Base-by-base conservation (phyloP, 2,329 filamentous ascomycete species). In the Calonectria fujianensis region DNA sequence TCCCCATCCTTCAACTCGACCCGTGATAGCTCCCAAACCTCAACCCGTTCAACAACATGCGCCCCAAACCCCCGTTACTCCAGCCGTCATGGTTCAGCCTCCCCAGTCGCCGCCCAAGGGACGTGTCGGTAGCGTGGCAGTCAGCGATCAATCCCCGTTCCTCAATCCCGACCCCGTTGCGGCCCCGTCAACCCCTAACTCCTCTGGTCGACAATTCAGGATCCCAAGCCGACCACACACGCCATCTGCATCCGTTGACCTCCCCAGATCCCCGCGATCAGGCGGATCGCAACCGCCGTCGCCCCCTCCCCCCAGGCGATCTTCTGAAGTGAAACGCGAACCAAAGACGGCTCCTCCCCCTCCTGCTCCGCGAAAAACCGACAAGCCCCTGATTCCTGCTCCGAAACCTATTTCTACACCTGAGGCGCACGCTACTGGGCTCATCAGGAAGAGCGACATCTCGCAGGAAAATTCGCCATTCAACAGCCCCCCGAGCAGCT, bases 401-500 rank as follows among this genome's bases (percentile, higher is more conserved):
- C 76, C 76, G 3, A 81, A 80, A 41, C 70, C 76, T 14, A 54
- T 69, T 2, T 63, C 72, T 7, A 27, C 75, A n/a, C 67, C 80
- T 14, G 74, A 80, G 18, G 14, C 73, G 2, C 67, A 74, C 39
- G 48, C 41, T 74, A 77, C 45, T 37, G 74, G 68, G 35, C 50
- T 74, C n/a, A 39, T 48, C 9, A 75, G 67, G 3, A 82, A 73
- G 66, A 63, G 75, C 8, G 76, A 75, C 13, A 76, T 83, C 7
- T 77, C 79, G 0, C 83, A 87, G 75, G 86, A 87, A 81, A 82
- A 92, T 0, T 98, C 96, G 1, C 96, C 96, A 0, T 98, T 98
- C 82, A 96, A 89, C 81, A 98, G 95, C 45, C 96, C 96, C 24
- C 95, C 96, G 0, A 93, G 92, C 78, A 96, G 94, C 82, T 90